Evolutionary conservation across 192 early-diverging fungal species (phyloP), one percentile per base, ranked within the genome.

Genomic region (Coemansia sp.): DNA sequence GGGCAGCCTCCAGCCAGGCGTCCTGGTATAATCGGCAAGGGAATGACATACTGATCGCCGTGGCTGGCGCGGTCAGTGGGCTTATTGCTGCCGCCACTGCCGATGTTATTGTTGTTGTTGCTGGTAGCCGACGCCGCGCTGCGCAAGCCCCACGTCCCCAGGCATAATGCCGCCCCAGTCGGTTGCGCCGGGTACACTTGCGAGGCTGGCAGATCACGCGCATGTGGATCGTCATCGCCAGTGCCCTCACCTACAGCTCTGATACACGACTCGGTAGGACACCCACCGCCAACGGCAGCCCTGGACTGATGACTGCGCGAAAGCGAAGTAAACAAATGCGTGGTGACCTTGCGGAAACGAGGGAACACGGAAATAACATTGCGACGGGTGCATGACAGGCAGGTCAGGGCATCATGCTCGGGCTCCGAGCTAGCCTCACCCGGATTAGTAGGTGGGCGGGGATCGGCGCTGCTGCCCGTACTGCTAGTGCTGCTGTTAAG

Each of bases 301-400:
- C 61, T 69, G 33, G 65, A 62, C 73, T 70, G 73, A 24, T 66
- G 45, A 67, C 79, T 44, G 16, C 70, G 67, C 21, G 67, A 64
- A 36, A 81, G 56, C 44, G 73, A 59, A 7, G 70, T 46, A 14
- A 81, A 54, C 41, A 81, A 56, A 34, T 71, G 73, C 0, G 64
- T 76, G 13, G 79, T 72, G 14, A 76, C 67, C 24, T 73, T 69
- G 53, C 79, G 74, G 42, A 81, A 70, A 16, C 79, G 74, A 19
- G 79, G 74, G 53, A 81, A 70, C 33, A 75, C 79, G 31, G 66
- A 62, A 42, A 72, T 70, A 53, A 81, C 79, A 50, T 72, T 73
- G 63, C 70, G 79, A 33, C 79, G 74, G 1, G 73, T 76, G 40
- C 74, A 76, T 19, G 73, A 70, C 24, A 81, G 67, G 36, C 79